Conservation (phyloP, 495 filamentous ascomycete genomes). For the Aspergillus asperescens region DNA sequence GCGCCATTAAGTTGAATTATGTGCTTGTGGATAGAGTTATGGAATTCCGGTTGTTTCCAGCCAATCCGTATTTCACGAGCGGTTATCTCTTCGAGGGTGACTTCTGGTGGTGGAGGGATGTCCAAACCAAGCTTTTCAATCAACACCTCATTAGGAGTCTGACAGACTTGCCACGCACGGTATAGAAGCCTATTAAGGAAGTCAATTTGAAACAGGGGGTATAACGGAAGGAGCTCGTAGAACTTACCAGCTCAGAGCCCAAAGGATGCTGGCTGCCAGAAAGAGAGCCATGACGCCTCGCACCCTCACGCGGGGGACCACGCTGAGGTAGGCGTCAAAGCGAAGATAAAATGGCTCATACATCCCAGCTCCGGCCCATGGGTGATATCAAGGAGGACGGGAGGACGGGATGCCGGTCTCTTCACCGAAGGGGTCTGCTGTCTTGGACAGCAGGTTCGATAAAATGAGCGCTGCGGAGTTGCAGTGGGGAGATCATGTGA, state of each 20-base stretch:
- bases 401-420: conserved; percentile 8
- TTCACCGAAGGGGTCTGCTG: not conserved
- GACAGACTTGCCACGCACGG: conserved; percentile 77
- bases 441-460: not conserved
- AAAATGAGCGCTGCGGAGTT: conserved; percentile 6
- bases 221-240: not conserved
- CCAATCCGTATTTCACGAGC: conserved; percentile 83
- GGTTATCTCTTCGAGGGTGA: conserved; percentile 86
- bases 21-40: conserved; percentile 76
- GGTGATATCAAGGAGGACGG: conserved; percentile 21
- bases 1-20: conserved; percentile 90
- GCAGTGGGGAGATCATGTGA: conserved; percentile 17
- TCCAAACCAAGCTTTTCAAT: conserved; percentile 89
- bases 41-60: conserved; percentile 76
- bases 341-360: conserved; percentile 45
- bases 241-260: conserved; percentile 49
- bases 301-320: conserved; percentile 45
- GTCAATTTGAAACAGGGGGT: not conserved
- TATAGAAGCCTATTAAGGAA: conserved; percentile 59
- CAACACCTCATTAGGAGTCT: conserved; percentile 84
- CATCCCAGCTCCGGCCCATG: conserved; percentile 45
- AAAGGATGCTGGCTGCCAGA: conserved; percentile 45
- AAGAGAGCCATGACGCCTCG: conserved; percentile 49
- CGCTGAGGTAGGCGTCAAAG: conserved; percentile 46
- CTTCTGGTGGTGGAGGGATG: conserved; percentile 80